A percentile compares a stretch with the other conserved stretches of the same genome.
These are phyloP conservation scores for Cladophialophora psammophila DNA, from an alignment of 2,329 filamentous ascomycete species.

Conservation along the genomic window DNA sequence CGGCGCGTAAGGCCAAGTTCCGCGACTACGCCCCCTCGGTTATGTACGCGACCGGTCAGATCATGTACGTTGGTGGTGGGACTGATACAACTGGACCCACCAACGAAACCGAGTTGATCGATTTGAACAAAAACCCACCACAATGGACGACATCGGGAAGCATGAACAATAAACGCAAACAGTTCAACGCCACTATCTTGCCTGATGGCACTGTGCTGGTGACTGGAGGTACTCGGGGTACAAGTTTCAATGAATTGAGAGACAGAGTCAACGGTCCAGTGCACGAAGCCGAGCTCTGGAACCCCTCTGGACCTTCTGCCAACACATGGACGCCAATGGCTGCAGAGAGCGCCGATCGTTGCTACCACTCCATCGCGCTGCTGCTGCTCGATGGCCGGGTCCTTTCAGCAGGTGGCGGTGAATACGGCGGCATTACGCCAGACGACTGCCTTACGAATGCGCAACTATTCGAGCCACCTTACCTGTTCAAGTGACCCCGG, in stretches of 20 bases:
- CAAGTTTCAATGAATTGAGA: neutral
- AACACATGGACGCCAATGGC: neutral
- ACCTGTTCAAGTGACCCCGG: slow-evolving; percentile 5
- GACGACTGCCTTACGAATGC: slow-evolving; percentile 1
- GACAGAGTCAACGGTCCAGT: neutral
- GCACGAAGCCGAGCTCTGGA: neutral
- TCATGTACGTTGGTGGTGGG: neutral
- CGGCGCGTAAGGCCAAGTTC: neutral
- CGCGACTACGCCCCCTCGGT: slow-evolving; percentile 3
- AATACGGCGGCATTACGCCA: neutral
- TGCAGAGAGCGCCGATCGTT: neutral
- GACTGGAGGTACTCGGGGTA: neutral
- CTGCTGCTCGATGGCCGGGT: neutral
- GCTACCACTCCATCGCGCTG: slow-evolving; percentile 3
- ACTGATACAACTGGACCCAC: neutral
- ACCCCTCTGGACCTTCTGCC: neutral
- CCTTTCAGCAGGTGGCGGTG: slow-evolving; percentile 1
- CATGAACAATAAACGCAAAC: neutral
- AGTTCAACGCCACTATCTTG: slow-evolving; percentile 9
- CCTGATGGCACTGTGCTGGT: slow-evolving; percentile 1
- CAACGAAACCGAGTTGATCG: neutral
- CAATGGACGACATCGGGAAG: neutral
- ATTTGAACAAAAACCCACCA: neutral
- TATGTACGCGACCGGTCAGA: neutral
- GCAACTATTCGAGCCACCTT: slow-evolving; percentile 2